phyloP scores from a whole-genome alignment of 495 filamentous ascomycete species.

The Trichoderma parareesei region DNA sequence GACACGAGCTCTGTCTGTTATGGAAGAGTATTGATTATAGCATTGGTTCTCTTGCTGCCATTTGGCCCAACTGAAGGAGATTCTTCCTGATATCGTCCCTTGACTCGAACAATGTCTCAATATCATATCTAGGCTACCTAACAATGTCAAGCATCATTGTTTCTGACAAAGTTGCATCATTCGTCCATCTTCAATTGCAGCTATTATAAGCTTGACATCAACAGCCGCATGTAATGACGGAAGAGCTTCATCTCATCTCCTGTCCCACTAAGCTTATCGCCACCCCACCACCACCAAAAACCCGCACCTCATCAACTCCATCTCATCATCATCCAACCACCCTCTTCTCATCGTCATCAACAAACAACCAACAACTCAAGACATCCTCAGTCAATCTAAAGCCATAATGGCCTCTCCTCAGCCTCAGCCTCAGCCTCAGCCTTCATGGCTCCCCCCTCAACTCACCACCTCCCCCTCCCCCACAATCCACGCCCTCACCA shows the following conservation, averaged over 20 bases:
- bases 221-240: neutral
- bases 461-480: neutral
- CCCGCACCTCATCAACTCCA: neutral
- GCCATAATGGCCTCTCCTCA: no score
- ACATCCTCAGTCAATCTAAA: neutral
- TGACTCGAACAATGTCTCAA: no score
- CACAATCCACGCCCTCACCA: slow-evolving; percentile 15
- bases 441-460: neutral
- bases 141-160: no score
- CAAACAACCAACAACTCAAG: neutral
- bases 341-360: neutral
- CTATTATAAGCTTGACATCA: no score
- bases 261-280: neutral
- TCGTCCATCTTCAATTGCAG: no score
- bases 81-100: no score
- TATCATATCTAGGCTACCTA: no score
- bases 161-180: no score
- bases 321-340: neutral
- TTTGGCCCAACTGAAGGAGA: no score
- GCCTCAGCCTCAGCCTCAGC: neutral
- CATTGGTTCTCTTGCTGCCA: no score
- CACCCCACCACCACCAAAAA: neutral
- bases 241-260: neutral
- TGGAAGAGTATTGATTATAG: no score
- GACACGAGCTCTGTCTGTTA: no score